phyloP scores from a whole-genome alignment of 345 rosid genomes.

The Moringa oleifera region DNA sequence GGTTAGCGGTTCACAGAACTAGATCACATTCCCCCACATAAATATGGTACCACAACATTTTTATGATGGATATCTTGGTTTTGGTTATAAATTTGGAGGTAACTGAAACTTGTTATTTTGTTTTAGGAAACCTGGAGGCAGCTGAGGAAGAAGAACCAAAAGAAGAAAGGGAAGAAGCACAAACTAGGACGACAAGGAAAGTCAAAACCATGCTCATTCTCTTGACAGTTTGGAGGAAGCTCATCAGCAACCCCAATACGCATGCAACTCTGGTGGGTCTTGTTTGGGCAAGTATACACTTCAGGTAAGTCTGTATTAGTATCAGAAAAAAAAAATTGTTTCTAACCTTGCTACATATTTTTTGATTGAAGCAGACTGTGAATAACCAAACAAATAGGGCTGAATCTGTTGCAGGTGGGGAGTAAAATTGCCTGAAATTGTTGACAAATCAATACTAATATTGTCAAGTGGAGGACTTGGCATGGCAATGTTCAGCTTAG shows the following conservation, averaged over 20 bases:
- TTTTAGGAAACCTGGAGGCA: constrained; percentile 28
- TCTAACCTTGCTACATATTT: not conserved
- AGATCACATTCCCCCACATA: too few species aligned
- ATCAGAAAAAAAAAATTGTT: not conserved
- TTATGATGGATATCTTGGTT: not conserved
- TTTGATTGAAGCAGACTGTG: not conserved
- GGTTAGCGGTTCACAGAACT: too few species aligned
- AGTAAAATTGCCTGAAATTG: constrained; percentile 55
- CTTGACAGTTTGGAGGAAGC: constrained; percentile 60
- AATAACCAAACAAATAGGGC: not conserved
- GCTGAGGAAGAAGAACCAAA: constrained; percentile 40
- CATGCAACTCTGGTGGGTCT: constrained; percentile 66
- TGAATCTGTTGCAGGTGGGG: constrained; percentile 43
- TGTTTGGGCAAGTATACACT: constrained; percentile 75
- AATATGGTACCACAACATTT: too few species aligned
- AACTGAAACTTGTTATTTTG: not conserved
- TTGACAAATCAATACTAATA: constrained; percentile 59
- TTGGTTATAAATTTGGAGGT: constrained; percentile 6
- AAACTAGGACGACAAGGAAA: constrained; percentile 34
- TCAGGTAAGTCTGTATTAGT: constrained; percentile 38
- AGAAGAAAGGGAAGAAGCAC: constrained; percentile 40
- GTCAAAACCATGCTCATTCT: constrained; percentile 39
- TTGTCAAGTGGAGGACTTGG: constrained; percentile 86
- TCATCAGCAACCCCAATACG: constrained; percentile 69
- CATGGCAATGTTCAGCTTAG: constrained; percentile 97